Percentiles rank a stretch among this genome's conserved stretches.
Conservation (phyloP, 192 early-diverging fungal genomes). For the Phycomyces nitens region DNA sequence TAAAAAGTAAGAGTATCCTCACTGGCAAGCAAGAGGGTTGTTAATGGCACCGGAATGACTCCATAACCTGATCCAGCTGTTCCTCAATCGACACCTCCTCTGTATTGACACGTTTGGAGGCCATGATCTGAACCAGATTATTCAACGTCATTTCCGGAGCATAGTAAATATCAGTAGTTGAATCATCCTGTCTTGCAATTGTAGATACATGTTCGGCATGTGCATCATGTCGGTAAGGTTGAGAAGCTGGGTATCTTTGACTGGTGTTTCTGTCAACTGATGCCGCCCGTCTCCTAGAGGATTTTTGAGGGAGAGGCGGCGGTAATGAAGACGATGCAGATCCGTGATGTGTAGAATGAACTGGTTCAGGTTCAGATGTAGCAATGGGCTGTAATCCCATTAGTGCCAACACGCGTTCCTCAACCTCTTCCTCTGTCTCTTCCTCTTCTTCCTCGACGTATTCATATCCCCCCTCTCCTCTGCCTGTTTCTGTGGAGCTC, state of each 20-base stretch:
- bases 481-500: background rate
- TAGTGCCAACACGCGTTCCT: conserved; percentile 21
- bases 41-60: background rate
- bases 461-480: background rate
- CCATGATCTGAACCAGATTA: conserved; percentile 11
- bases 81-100: background rate
- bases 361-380: background rate
- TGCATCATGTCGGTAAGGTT: conserved; percentile 8
- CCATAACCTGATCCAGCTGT: background rate
- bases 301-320: conserved; percentile 26
- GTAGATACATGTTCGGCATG: conserved; percentile 18
- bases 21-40: too few relatives aligned
- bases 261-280: background rate
- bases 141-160: conserved; percentile 14
- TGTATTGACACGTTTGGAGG: background rate
- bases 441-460: conserved; percentile 11
- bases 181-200: background rate
- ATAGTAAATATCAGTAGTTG: conserved; percentile 18
- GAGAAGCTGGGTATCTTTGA: conserved; percentile 1
- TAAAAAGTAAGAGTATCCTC: background rate
- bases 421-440: conserved; percentile 12
- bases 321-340: background rate
- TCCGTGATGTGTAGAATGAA: too few relatives aligned
- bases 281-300: conserved; percentile 16
- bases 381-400: conserved; percentile 7